These are phyloP conservation scores for Pichia nanzhaoensis DNA, from an alignment of 805 yeast species.

Conservation along the genomic window DNA sequence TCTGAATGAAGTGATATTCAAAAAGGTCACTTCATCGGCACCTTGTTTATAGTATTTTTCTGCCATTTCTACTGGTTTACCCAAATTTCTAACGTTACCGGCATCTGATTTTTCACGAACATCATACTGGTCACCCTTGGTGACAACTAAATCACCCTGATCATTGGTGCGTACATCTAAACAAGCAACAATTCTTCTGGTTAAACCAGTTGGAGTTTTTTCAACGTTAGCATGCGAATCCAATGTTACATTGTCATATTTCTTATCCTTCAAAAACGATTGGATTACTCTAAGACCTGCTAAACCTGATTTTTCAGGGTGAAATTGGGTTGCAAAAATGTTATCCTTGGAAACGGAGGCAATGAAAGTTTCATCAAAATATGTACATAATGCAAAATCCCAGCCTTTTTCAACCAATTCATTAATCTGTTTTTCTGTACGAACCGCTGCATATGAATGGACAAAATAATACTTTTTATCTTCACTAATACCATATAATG, in stretches of 20 bases:
- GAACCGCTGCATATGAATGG: conserved; percentile 82
- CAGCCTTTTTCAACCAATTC: conserved; percentile 39
- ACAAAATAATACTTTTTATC: conserved; percentile 82
- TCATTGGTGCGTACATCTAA: conserved; percentile 95
- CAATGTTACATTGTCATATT: conserved; percentile 11
- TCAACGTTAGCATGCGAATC: conserved; percentile 10
- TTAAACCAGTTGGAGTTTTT: conserved; percentile 48
- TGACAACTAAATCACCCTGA: conserved; percentile 90
- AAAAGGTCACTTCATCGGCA: conserved; percentile 93
- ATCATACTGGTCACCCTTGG: conserved; percentile 98
- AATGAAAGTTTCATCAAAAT: conserved; percentile 73
- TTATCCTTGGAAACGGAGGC: conserved; percentile 77
- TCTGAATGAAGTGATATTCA: conserved; percentile 92
- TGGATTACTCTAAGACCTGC: conserved; percentile 79
- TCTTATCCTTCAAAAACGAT: conserved; percentile 55
- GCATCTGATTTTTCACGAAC: conserved; percentile 67
- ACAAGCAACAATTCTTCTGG: conserved; percentile 92
- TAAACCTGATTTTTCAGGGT: conserved; percentile 95
- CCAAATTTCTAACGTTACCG: conserved; percentile 77
- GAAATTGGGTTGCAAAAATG: conserved; percentile 93
- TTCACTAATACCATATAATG: conserved; percentile 60
- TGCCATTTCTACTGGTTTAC: conserved; percentile 95
- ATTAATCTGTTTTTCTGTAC: conserved; percentile 29
- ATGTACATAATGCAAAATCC: conserved; percentile 65
- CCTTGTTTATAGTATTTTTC: conserved; percentile 87